Conservation (phyloP, 768 basidiomycete species). For the Cystobasidium onofrii region DNA sequence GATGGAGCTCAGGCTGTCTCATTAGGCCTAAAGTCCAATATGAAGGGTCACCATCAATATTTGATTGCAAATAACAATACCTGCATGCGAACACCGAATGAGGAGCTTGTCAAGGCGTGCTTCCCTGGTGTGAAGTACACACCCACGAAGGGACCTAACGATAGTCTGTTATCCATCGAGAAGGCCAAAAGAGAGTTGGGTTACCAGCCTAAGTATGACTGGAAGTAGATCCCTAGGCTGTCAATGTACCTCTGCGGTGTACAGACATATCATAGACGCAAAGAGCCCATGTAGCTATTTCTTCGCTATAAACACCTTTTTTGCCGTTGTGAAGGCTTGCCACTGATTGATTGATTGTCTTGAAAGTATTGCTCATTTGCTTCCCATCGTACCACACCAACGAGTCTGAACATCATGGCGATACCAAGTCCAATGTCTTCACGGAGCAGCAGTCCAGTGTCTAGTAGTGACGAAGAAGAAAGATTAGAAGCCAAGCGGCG, state of each 20-base stretch:
- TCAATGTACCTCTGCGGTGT: too few relatives aligned
- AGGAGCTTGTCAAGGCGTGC: conserved; percentile 35
- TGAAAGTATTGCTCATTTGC: background rate
- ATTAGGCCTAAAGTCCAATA: conserved; percentile 30
- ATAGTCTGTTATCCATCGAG: conserved; percentile 37
- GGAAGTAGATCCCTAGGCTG: conserved; percentile 25
- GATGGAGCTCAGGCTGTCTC: conserved; percentile 38
- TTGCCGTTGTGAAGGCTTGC: too few relatives aligned
- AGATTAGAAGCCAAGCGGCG: conserved; percentile 5
- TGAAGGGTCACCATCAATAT: conserved; percentile 40
- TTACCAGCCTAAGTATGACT: conserved; percentile 36
- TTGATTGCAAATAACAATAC: conserved; percentile 41
- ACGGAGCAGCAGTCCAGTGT: background rate
- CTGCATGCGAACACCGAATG: conserved; percentile 36
- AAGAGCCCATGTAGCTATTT: too few relatives aligned
- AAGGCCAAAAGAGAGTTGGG: conserved; percentile 41
- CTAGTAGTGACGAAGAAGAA: conserved; percentile 17
- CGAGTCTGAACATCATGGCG: background rate
- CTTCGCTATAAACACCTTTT: too few relatives aligned
- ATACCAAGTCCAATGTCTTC: background rate
- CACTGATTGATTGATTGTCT: too few relatives aligned
- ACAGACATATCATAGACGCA: too few relatives aligned
- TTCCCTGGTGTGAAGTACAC: conserved; percentile 37
- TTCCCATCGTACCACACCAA: background rate
- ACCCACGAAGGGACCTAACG: conserved; percentile 29